Conservation (phyloP, 768 basidiomycete species). For the Boletus edulis region DNA sequence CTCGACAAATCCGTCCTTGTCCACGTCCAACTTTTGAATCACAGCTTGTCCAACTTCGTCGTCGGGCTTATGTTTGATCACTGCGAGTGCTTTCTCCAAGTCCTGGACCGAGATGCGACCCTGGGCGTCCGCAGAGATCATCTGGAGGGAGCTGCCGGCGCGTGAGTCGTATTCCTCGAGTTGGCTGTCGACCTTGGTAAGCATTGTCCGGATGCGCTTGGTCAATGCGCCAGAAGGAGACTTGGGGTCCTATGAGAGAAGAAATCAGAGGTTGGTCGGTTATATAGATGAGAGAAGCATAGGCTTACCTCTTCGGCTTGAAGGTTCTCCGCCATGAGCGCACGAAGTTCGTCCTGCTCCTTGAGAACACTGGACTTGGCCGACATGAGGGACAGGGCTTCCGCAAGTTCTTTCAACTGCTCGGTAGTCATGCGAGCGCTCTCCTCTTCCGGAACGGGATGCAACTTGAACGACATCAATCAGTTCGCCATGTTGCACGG, state of each 20-base stretch:
- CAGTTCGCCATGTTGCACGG: not conserved
- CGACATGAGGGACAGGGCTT: constrained; percentile 86
- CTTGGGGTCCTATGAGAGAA: constrained; percentile 58
- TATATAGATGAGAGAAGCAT: not conserved
- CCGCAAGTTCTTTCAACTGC: constrained; percentile 90
- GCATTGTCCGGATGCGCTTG: constrained; percentile 93
- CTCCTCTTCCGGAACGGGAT: constrained; percentile 57
- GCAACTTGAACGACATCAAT: constrained; percentile 41
- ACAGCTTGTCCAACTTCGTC: constrained; percentile 86
- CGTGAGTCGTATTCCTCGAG: constrained; percentile 88
- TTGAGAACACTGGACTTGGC: constrained; percentile 94
- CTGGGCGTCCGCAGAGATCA: constrained; percentile 81
- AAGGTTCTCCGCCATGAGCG: constrained; percentile 92
- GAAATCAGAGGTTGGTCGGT: not conserved
- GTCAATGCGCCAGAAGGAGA: constrained; percentile 83
- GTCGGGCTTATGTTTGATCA: constrained; percentile 92
- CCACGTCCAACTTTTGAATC: constrained; percentile 91
- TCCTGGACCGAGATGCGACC: constrained; percentile 90
- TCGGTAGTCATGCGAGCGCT: constrained; percentile 97
- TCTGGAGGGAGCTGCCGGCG: constrained; percentile 79
- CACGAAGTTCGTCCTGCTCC: constrained; percentile 88
- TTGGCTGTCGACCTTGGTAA: constrained; percentile 92
- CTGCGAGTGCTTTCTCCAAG: constrained; percentile 83
- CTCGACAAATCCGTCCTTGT: constrained; percentile 94
- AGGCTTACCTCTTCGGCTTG: constrained; percentile 74